phyloP scores from a whole-genome alignment of 2,329 filamentous ascomycete species.

The Cladorrhinum sp. region DNA sequence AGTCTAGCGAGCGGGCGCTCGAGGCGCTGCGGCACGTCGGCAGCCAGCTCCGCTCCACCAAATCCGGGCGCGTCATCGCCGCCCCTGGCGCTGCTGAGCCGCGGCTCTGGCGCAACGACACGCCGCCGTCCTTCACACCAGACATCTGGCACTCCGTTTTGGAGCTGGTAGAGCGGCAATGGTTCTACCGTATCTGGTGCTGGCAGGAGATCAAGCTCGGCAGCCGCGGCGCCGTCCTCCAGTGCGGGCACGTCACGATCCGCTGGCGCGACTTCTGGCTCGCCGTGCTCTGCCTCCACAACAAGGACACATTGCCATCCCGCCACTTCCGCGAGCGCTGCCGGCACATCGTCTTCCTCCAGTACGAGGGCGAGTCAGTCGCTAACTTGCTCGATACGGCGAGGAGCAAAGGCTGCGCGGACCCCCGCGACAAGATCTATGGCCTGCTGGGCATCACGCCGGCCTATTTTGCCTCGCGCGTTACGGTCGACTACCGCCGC shows the following conservation, averaged over 20 bases:
- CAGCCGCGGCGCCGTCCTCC: not conserved
- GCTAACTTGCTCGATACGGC: not conserved
- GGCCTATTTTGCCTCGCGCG: not conserved
- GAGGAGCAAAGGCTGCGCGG: not conserved
- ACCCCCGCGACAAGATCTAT: slow-evolving; percentile 10
- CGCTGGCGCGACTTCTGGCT: not conserved
- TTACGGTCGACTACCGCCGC: not conserved
- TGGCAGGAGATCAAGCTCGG: slow-evolving; percentile 12
- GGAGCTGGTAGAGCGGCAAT: not conserved
- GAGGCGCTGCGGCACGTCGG: not conserved
- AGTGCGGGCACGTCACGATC: not conserved
- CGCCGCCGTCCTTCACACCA: not conserved
- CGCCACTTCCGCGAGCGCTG: too few relatives aligned
- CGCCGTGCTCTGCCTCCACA: not conserved
- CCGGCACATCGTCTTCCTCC: too few relatives aligned
- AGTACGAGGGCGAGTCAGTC: too few relatives aligned
- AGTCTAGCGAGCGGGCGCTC: slow-evolving; percentile 2
- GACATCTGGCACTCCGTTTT: not conserved
- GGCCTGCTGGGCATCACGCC: slow-evolving; percentile 9
- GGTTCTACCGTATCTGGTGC: slow-evolving; percentile 12
- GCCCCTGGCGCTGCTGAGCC: not conserved
- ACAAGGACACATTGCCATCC: not conserved
- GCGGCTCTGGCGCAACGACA: not conserved
- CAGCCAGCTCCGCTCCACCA: not conserved
- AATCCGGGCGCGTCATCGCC: not conserved